A percentile compares a stretch with the other conserved stretches of the same genome.
Evolutionary conservation across 1,139 yeast species (phyloP).

Genomic region (Geotrichum europaeum): DNA sequence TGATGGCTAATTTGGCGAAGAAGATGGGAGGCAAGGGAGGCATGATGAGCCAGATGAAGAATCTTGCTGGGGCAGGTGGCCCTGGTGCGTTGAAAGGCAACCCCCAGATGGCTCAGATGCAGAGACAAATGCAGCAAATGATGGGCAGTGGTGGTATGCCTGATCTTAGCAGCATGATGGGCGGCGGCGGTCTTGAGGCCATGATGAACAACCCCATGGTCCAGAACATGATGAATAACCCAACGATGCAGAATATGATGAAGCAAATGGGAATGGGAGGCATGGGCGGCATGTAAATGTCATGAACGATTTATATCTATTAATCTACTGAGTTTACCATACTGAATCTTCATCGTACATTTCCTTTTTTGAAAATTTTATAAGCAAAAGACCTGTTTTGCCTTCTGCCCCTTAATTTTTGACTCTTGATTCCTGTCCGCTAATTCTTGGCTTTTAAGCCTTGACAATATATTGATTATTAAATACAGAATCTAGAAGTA

Average conservation of each 20-base stretch:
- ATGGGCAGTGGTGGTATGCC: slow-evolving; percentile 39
- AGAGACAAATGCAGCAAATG: slow-evolving; percentile 36
- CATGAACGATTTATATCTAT: not conserved
- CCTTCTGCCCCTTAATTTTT: not conserved
- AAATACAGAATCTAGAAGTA: no score
- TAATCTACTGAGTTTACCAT: not conserved
- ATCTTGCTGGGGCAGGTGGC: slow-evolving; percentile 31
- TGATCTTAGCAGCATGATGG: slow-evolving; percentile 31
- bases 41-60: slow-evolving; percentile 37
- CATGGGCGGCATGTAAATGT: slow-evolving; percentile 2
- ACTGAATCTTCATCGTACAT: not conserved
- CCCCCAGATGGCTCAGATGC: slow-evolving; percentile 37
- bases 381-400: not conserved
- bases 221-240: slow-evolving; percentile 56
- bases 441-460: no score
- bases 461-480: no score
- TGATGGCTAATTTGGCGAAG: slow-evolving; percentile 93
- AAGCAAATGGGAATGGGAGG: slow-evolving; percentile 52
- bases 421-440: not conserved
- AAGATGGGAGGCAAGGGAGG: slow-evolving; percentile 53
- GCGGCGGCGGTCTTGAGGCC: slow-evolving; percentile 38
- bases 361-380: not conserved
- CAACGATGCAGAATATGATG: slow-evolving; percentile 75
- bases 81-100: slow-evolving; percentile 24
- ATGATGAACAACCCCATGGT: slow-evolving; percentile 39